Evolutionary conservation across 2,329 filamentous ascomycete genomes (phyloP).

Genomic region (Rhynchosporium graminicola): DNA sequence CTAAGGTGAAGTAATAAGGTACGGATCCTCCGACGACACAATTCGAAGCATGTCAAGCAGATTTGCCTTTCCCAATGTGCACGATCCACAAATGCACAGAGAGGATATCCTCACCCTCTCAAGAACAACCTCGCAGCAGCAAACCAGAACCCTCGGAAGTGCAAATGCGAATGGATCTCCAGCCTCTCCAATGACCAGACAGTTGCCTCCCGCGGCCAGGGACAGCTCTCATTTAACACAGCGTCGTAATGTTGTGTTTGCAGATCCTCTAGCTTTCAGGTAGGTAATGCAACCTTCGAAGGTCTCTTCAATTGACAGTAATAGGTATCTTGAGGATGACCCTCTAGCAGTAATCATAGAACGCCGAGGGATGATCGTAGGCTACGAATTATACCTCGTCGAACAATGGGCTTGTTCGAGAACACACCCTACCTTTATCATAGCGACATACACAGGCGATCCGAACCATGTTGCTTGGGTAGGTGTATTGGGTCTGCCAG

Average conservation of each 20-base stretch:
- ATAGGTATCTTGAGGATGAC: constrained; percentile 82
- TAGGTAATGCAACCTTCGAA: constrained; percentile 24
- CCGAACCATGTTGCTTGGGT: constrained; percentile 75
- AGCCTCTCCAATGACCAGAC: constrained; percentile 23
- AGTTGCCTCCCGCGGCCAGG: constrained; percentile 21
- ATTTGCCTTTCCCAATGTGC: constrained; percentile 32
- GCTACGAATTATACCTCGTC: constrained; percentile 91
- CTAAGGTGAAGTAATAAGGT: too few relatives aligned
- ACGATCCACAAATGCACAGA: constrained; percentile 39
- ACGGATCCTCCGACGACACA: constrained; percentile 10
- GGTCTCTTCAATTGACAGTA: neutral
- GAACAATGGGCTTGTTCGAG: constrained; percentile 98
- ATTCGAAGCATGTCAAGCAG: constrained; percentile 30
- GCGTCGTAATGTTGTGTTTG: constrained; percentile 62
- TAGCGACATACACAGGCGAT: constrained; percentile 91
- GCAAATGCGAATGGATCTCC: constrained; percentile 24
- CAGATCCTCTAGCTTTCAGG: constrained; percentile 65
- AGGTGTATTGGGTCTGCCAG: constrained; percentile 78
- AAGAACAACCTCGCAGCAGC: constrained; percentile 33
- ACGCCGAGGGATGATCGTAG: constrained; percentile 67
- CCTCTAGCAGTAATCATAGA: constrained; percentile 73
- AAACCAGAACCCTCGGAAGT: constrained; percentile 17
- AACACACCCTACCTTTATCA: constrained; percentile 84
- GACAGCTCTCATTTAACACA: constrained; percentile 32
- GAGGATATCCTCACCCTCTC: constrained; percentile 37